Conservation (phyloP, 2,329 filamentous ascomycete genomes). For the Fusarium sp. region DNA sequence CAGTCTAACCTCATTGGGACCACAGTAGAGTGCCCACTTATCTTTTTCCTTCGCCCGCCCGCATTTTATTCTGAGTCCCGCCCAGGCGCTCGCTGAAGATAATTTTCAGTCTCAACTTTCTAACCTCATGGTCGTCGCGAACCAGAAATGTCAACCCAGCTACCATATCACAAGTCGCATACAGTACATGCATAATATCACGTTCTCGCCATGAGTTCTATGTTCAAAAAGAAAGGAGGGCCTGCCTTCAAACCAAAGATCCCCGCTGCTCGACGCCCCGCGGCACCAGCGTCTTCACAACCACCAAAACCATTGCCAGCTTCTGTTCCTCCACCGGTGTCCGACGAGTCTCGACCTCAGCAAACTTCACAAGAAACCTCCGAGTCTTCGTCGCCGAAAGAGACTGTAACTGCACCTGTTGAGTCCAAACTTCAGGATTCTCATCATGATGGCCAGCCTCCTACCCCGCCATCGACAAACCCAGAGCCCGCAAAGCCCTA, state of each 20-base stretch:
- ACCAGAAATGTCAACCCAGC: constrained; percentile 35
- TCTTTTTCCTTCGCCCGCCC: constrained; percentile 48
- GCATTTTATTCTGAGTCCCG: constrained; percentile 48
- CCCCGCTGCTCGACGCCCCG: constrained; percentile 63
- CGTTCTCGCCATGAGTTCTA: constrained; percentile 67
- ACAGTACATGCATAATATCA: constrained; percentile 22
- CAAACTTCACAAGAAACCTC: constrained; percentile 7
- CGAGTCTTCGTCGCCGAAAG: constrained; percentile 5
- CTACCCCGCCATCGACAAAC: constrained; percentile 41
- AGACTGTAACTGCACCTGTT: background rate
- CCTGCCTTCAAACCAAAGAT: constrained; percentile 78
- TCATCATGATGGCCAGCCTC: constrained; percentile 28
- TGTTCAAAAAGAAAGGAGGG: constrained; percentile 74
- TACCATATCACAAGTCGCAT: constrained; percentile 16
- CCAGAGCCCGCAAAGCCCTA: constrained; percentile 32
- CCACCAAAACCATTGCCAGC: constrained; percentile 31
- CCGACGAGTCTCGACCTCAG: constrained; percentile 29
- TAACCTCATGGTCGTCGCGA: constrained; percentile 6
- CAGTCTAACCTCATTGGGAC: constrained; percentile 48
- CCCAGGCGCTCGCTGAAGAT: constrained; percentile 29
- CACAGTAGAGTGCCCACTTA: constrained; percentile 45
- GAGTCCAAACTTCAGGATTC: constrained; percentile 23
- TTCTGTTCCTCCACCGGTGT: constrained; percentile 17
- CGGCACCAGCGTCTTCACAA: constrained; percentile 51
- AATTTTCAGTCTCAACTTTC: constrained; percentile 34